These are phyloP conservation scores for barrel medic (Medicago truncatula) DNA, from an alignment of 306 rosid genomes.

Conservation along the genomic window DNA sequence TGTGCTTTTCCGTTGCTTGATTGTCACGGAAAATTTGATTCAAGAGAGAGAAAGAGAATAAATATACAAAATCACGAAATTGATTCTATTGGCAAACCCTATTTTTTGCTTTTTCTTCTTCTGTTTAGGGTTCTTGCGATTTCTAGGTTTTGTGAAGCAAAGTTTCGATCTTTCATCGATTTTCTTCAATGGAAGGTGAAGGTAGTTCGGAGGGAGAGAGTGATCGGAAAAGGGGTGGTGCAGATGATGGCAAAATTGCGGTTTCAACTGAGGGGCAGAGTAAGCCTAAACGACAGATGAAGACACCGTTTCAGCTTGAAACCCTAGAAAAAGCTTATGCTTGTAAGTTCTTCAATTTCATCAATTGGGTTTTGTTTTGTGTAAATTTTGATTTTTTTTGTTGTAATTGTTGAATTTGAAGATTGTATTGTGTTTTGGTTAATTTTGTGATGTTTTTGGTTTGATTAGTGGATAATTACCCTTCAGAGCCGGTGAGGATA, in stretches of 20 bases:
- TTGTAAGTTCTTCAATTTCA: slow-evolving; percentile 54
- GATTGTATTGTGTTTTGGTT: background rate
- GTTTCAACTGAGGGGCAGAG: slow-evolving; percentile 86
- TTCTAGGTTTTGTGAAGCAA: slow-evolving; percentile 62
- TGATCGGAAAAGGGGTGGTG: slow-evolving; percentile 46
- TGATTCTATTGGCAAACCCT: slow-evolving; percentile 56
- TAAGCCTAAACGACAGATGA: slow-evolving; percentile 99
- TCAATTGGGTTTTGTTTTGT: background rate
- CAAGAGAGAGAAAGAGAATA: slow-evolving; percentile 32
- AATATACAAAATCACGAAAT: slow-evolving; percentile 35
- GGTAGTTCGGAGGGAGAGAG: slow-evolving; percentile 70
- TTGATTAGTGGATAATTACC: slow-evolving; percentile 90
- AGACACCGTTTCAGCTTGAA: slow-evolving; percentile 97
- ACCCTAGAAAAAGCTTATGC: slow-evolving; percentile 92
- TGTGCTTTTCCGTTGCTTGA: slow-evolving; percentile 63
- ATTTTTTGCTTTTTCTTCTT: slow-evolving; percentile 14
- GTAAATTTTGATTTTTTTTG: slow-evolving; percentile 1
- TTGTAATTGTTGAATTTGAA: background rate
- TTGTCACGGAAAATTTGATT: slow-evolving; percentile 73
- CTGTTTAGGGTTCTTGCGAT: slow-evolving; percentile 39
- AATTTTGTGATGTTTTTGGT: slow-evolving; percentile 32
- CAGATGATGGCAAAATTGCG: slow-evolving; percentile 51
- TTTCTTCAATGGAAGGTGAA: slow-evolving; percentile 71
- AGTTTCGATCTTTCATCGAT: slow-evolving; percentile 59
- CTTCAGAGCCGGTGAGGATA: slow-evolving; percentile 75